Evolutionary conservation across 1,284 basidiomycete genomes (phyloP), one percentile per base, ranked within the genome.

Genomic region (Malassezia furfur): DNA sequence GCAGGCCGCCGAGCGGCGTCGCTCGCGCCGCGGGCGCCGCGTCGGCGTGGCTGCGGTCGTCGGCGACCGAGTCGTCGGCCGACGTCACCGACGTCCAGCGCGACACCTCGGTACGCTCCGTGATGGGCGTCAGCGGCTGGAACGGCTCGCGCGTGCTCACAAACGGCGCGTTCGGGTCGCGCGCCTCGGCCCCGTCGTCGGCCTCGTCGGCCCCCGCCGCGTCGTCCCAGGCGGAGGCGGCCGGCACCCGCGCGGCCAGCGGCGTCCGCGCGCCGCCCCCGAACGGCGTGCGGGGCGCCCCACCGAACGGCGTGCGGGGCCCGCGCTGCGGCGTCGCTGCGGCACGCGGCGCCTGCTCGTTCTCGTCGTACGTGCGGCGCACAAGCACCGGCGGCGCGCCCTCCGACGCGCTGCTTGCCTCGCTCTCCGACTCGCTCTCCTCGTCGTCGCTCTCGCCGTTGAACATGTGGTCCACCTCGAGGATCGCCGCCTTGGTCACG

Each of bases 401-500:
- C 8, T 62, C 60, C 15, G 46, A 55, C 2, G 63, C 60, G 21
- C 51, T 54, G 11, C 59, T 57, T 14, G 61, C 56, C 39, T 62
- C 57, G n/a, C 39, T 28, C 35, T 59, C 54, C 30, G 50, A 55
- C 25, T 66, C 64, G 32, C 43, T 38, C 4, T 52, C 49, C 22
- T 43, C 43, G 11, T 40, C 45, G 36, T 53, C 56, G 21, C 54
- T 50, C 14, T 64, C 65, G 34, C 70, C 70, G 46, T 70, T 74
- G 55, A 73, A 73, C 67, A 72, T 71, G 59, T 50, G 59, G 43
- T 65, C 57, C 19, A 73, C 71, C 45, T 74, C 68, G 43, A 59
- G 51, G 41, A 65, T 61, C 11, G 68, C 64, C 1, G 67, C 70
- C 41, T 63, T 67, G 41, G 70, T 74, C 44, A 69, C 59, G 22